Percentiles rank a stretch among this genome's conserved stretches.
These are phyloP conservation scores for Russula virescens DNA, from an alignment of 768 basidiomycete species.

Conservation along the genomic window DNA sequence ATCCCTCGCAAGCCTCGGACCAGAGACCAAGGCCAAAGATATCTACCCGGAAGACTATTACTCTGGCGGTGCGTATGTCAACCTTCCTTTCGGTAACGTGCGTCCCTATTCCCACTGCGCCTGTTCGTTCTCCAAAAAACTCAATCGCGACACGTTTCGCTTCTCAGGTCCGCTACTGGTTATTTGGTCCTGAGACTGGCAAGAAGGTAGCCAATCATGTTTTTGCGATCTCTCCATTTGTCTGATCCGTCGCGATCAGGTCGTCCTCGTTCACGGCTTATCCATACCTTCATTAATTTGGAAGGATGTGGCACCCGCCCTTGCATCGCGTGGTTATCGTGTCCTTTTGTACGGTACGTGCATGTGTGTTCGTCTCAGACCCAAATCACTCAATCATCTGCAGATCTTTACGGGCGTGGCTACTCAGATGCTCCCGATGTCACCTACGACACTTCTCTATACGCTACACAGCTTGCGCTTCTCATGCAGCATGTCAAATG, in stretches of 20 bases:
- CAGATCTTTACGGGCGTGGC: slow-evolving; percentile 77
- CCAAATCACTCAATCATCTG: neutral
- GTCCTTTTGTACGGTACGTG: slow-evolving; percentile 66
- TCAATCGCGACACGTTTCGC: neutral
- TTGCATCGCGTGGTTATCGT: slow-evolving; percentile 60
- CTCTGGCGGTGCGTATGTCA: slow-evolving; percentile 54
- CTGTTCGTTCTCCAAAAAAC: neutral
- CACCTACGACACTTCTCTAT: slow-evolving; percentile 58
- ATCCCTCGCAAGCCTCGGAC: slow-evolving; percentile 57
- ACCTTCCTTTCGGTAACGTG: slow-evolving; percentile 60
- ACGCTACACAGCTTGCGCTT: slow-evolving; percentile 74
- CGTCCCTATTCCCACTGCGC: slow-evolving; percentile 24
- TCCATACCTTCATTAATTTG: slow-evolving; percentile 73
- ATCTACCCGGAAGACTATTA: slow-evolving; percentile 73
- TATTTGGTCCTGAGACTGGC: slow-evolving; percentile 65
- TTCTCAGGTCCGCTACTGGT: slow-evolving; percentile 68
- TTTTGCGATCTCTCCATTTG: neutral
- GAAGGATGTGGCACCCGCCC: slow-evolving; percentile 64
- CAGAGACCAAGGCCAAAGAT: slow-evolving; percentile 50
- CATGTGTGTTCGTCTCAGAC: neutral
- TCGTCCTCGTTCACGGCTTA: slow-evolving; percentile 73
- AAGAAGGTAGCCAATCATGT: slow-evolving; percentile 41
- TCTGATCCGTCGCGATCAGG: slow-evolving; percentile 34
- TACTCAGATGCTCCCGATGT: slow-evolving; percentile 77
- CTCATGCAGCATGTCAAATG: slow-evolving; percentile 75